Conservation (phyloP, 495 filamentous ascomycete genomes). For the Tuber aestivum region DNA sequence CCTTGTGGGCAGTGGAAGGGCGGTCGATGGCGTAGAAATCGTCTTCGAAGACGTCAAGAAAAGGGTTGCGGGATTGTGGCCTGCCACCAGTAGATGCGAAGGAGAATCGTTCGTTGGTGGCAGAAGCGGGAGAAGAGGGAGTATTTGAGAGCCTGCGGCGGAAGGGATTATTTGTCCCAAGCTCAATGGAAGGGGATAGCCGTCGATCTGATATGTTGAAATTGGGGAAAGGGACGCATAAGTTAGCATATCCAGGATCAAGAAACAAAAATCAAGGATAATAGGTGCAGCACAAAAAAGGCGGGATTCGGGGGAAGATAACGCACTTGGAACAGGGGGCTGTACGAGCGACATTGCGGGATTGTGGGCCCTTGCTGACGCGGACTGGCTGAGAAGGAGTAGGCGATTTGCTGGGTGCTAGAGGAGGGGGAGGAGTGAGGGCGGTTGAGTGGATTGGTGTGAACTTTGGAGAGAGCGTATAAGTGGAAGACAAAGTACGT, state of each 20-base stretch:
- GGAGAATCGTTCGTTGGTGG: slow-evolving; percentile 47
- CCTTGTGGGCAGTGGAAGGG: slow-evolving; percentile 47
- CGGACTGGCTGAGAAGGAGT: neutral
- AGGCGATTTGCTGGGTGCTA: neutral
- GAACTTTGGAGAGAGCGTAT: neutral
- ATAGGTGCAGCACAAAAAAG: slow-evolving; percentile 24
- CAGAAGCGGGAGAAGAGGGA: slow-evolving; percentile 59
- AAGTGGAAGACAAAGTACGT: neutral
- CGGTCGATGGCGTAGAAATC: slow-evolving; percentile 45
- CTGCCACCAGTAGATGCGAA: slow-evolving; percentile 54
- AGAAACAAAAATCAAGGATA: slow-evolving; percentile 15
- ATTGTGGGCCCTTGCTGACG: slow-evolving; percentile 4
- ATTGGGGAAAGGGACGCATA: slow-evolving; percentile 30
- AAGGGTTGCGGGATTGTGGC: slow-evolving; percentile 83
- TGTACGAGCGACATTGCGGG: slow-evolving; percentile 41
- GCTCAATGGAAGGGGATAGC: slow-evolving; percentile 50
- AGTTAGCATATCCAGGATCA: slow-evolving; percentile 25
- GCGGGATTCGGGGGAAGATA: slow-evolving; percentile 29
- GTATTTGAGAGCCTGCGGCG: slow-evolving; percentile 59
- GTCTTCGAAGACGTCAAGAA: slow-evolving; percentile 67
- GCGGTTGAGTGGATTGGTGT: neutral
- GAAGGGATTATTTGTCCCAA: slow-evolving; percentile 97
- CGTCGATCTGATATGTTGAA: slow-evolving; percentile 41
- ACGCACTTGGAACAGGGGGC: slow-evolving; percentile 43
- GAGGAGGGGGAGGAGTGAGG: neutral